phyloP scores from a whole-genome alignment of 176 grass and related monocot species.

The Calamus simplicifolius region DNA sequence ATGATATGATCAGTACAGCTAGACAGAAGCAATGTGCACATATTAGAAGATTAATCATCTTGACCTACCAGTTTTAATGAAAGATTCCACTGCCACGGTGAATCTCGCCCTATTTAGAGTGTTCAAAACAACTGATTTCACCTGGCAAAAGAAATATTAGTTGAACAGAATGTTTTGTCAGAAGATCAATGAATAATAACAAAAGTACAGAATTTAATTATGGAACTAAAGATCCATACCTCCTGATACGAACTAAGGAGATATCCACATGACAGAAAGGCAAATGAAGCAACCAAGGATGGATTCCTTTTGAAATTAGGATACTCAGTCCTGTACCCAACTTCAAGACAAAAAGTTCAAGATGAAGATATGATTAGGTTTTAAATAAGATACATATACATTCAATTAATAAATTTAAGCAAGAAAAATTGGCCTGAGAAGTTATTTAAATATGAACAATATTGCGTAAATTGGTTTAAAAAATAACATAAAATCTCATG shows the following conservation, averaged over 20 bases:
- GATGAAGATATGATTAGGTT: no score
- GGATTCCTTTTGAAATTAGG: slow-evolving; percentile 87
- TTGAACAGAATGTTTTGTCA: no score
- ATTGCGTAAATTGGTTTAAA: no score
- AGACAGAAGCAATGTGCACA: neutral
- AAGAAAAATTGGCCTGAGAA: neutral
- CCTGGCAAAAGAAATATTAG: slow-evolving; percentile 40
- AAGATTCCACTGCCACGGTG: slow-evolving; percentile 94
- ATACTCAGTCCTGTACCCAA: slow-evolving; percentile 93
- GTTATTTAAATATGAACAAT: no score
- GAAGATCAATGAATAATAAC: neutral
- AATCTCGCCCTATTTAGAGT: slow-evolving; percentile 95
- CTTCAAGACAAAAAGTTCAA: slow-evolving; percentile 29
- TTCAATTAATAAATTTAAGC: neutral
- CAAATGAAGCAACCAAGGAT: slow-evolving; percentile 82
- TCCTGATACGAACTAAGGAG: slow-evolving; percentile 90
- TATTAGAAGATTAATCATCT: neutral
- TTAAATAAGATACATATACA: neutral
- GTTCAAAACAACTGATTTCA: slow-evolving; percentile 95
- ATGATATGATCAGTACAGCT: no score
- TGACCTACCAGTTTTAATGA: slow-evolving; percentile 85
- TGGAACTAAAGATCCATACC: slow-evolving; percentile 33
- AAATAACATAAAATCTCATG: no score
- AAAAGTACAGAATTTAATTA: neutral
- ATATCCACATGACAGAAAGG: slow-evolving; percentile 86